Evolutionary conservation across 495 filamentous ascomycete genomes (phyloP), one percentile per base, ranked within the genome.

Genomic region (Xylaria palmicola): DNA sequence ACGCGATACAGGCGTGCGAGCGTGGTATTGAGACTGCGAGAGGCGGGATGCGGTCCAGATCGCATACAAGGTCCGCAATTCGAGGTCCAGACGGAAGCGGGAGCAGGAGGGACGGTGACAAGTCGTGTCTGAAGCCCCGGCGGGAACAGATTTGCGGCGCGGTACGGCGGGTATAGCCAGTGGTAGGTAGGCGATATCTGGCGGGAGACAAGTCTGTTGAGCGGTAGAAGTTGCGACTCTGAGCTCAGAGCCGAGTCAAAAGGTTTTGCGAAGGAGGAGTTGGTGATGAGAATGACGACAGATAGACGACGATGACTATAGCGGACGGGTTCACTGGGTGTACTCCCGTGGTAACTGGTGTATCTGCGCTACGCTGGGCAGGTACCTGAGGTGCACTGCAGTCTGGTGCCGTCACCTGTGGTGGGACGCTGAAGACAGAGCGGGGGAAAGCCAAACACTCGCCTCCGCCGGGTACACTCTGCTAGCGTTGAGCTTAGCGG

Each of bases 281-380:
- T 39, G 37, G 29, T 45, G 56, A 51, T 29, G 56, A 48, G 32
- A 32, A 60, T 60, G 57, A 60, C 57, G 57, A 60, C 57, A 60
- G 57, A 59, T 15, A 52, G 47, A 60, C 17, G 44, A 39, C 34
- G 29, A 24, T n/a, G 17, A 36, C n/a, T 43, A 44, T 44, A 56
- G 53, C 24, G 39, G 53, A 39, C 53, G 53, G 37, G 37, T 26
- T 39, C 44, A 56, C 26, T 51, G 26, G 20, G 55, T 41, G 24
- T 50, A 51, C 15, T 8, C 36, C 2, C 36, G n/a, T n/a, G n/a
- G n/a, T n/a, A n/a, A n/a, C n/a, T n/a, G n/a, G n/a, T n/a, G n/a
- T n/a, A n/a, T n/a, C n/a, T n/a, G n/a, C n/a, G n/a, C n/a, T n/a
- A n/a, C n/a, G n/a, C 24, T 22, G 19, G n/a, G 30, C 24, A 29